Percentiles rank a stretch among this genome's conserved stretches.
Conservation (phyloP, 176 grass and related monocot genomes). For the Pharus latifolius region DNA sequence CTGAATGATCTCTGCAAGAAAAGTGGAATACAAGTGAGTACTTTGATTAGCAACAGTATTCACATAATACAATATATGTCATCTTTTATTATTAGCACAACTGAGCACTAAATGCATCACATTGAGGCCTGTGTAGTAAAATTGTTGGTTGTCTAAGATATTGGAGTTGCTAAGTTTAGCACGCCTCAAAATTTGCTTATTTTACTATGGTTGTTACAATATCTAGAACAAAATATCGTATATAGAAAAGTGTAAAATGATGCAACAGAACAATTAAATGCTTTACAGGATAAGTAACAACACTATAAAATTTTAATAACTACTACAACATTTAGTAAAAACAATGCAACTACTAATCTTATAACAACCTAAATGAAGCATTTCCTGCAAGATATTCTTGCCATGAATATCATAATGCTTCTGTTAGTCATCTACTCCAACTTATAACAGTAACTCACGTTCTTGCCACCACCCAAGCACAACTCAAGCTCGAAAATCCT, state of each 20-base stretch:
- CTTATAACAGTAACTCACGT: not conserved
- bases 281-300: no score
- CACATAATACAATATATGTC: not conserved
- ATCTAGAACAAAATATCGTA: no score
- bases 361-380: not conserved
- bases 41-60: not conserved
- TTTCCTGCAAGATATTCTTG: not conserved
- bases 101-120: not conserved
- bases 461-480: no score
- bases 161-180: not conserved
- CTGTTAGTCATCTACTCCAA: not conserved
- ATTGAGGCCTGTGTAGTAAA: not conserved
- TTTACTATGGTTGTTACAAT: not conserved
- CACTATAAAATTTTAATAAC: no score
- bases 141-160: not conserved
- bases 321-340: not conserved
- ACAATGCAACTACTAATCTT: no score
- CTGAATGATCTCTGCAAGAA: conserved; percentile 52
- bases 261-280: no score
- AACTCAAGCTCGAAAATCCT: not conserved
- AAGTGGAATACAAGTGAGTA: conserved; percentile 4
- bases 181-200: not conserved
- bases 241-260: no score
- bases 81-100: not conserved
- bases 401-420: not conserved